phyloP scores from a whole-genome alignment of 106 monocot genomes.

The Alisma plantagoaquatica region DNA sequence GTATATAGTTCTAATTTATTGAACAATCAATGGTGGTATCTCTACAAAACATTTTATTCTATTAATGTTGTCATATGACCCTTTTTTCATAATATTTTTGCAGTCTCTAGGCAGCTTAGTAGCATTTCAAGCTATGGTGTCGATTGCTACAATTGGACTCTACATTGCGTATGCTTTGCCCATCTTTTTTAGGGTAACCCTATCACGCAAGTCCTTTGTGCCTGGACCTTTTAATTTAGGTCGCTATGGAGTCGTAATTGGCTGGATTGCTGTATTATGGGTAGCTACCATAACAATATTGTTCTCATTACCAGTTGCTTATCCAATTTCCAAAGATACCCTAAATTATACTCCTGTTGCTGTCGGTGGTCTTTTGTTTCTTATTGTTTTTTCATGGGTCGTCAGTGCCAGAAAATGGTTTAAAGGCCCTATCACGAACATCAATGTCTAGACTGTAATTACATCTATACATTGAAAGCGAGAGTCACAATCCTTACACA shows the following conservation, averaged over 20 bases:
- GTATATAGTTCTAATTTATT: too few relatives aligned
- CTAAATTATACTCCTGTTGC: too few relatives aligned
- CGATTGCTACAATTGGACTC: too few relatives aligned
- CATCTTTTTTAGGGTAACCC: conserved; percentile 42
- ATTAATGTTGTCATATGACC: too few relatives aligned
- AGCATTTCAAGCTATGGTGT: too few relatives aligned
- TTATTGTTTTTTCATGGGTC: conserved; percentile 35
- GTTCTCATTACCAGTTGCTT: conserved; percentile 57
- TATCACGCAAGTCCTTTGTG: conserved; percentile 39
- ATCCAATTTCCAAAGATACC: conserved; percentile 51
- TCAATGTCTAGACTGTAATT: conserved; percentile 16
- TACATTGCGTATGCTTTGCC: conserved; percentile 33
- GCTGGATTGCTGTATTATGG: conserved; percentile 51
- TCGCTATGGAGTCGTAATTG: conserved; percentile 28
- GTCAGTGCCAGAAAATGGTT: conserved; percentile 50
- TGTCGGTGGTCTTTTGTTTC: conserved; percentile 45
- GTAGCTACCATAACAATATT: too few relatives aligned
- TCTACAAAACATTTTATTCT: too few relatives aligned
- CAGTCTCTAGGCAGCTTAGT: conserved; percentile 32
- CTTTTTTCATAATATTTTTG: too few relatives aligned
- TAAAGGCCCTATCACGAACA: conserved; percentile 43
- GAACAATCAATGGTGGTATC: too few relatives aligned
- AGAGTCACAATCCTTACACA: too few relatives aligned
- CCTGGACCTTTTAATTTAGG: conserved; percentile 59
- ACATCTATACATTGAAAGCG: too few relatives aligned